Percentiles rank a stretch among this genome's conserved stretches.
These are phyloP conservation scores for Lindgomyces ingoldianus DNA, from an alignment of 495 filamentous ascomycete genomes.

Conservation along the genomic window DNA sequence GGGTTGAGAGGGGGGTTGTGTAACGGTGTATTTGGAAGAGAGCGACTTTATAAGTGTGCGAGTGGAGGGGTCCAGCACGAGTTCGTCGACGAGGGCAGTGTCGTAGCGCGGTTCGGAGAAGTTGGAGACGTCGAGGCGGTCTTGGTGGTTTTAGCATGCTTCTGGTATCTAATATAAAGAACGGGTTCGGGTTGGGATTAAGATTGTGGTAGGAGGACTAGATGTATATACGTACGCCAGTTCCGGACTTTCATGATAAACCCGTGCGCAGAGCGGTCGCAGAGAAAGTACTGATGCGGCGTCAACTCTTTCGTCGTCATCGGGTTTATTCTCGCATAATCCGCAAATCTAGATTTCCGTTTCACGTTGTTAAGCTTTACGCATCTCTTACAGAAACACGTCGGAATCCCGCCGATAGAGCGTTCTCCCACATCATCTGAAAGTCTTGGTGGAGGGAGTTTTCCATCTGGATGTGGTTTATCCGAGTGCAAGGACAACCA, in stretches of 20 bases:
- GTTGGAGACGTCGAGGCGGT: slow-evolving; percentile 17
- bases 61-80: slow-evolving; percentile 14
- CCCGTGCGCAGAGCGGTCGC: slow-evolving; percentile 19
- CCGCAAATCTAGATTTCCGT: slow-evolving; percentile 21
- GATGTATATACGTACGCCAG: slow-evolving; percentile 14
- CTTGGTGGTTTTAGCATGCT: not conserved
- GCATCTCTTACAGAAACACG: slow-evolving; percentile 28
- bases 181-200: too few species aligned
- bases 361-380: slow-evolving; percentile 22
- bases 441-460: slow-evolving; percentile 11
- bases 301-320: slow-evolving; percentile 21
- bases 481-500: slow-evolving; percentile 14
- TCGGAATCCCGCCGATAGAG: slow-evolving; percentile 26
- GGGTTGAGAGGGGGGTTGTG: not conserved
- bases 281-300: slow-evolving; percentile 35
- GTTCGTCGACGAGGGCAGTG: slow-evolving; percentile 14
- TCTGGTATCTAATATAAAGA: too few species aligned
- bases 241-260: slow-evolving; percentile 27
- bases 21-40: not conserved
- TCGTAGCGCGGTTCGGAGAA: slow-evolving; percentile 23
- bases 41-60: not conserved
- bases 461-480: slow-evolving; percentile 11
- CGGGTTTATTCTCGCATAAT: slow-evolving; percentile 31
- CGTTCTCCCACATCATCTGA: slow-evolving; percentile 25
- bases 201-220: not conserved